Evolutionary conservation across 306 rosid genomes (phyloP).

Genomic region (Ormosia emarginata): DNA sequence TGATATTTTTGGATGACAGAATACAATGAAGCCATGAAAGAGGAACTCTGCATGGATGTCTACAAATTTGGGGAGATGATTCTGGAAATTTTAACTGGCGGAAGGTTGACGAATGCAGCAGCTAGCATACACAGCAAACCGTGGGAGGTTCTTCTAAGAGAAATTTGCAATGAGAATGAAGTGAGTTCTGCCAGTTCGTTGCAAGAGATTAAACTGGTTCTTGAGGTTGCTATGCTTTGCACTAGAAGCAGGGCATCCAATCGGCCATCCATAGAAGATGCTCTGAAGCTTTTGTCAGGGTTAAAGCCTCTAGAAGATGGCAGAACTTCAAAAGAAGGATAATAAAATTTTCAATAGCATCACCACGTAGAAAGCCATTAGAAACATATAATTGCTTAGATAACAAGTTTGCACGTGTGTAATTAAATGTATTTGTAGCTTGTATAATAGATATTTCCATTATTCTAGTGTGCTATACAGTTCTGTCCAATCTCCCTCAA

Average conservation of each 20-base stretch:
- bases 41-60: slow-evolving; percentile 66
- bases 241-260: slow-evolving; percentile 57
- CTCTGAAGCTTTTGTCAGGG: slow-evolving; percentile 65
- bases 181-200: slow-evolving; percentile 37
- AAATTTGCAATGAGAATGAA: slow-evolving; percentile 59
- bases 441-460: slow-evolving; percentile 28
- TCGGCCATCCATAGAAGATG: slow-evolving; percentile 74
- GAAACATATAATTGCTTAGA: slow-evolving; percentile 31
- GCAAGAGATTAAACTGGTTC: slow-evolving; percentile 51
- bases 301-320: slow-evolving; percentile 34
- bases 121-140: slow-evolving; percentile 55
- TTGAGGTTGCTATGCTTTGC: slow-evolving; percentile 74
- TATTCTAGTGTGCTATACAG: slow-evolving; percentile 20
- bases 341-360: slow-evolving; percentile 26
- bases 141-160: slow-evolving; percentile 53
- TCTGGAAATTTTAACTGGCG: slow-evolving; percentile 62
- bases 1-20: slow-evolving; percentile 40
- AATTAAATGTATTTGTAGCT: slow-evolving; percentile 31
- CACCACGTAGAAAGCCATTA: background rate
- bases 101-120: slow-evolving; percentile 58
- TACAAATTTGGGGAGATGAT: slow-evolving; percentile 70
- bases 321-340: slow-evolving; percentile 34
- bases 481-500: background rate
- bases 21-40: slow-evolving; percentile 44
- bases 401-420: slow-evolving; percentile 41